Base-by-base conservation (phyloP, 192 early-diverging fungal species). In the Chytriomyces hyalinus region DNA sequence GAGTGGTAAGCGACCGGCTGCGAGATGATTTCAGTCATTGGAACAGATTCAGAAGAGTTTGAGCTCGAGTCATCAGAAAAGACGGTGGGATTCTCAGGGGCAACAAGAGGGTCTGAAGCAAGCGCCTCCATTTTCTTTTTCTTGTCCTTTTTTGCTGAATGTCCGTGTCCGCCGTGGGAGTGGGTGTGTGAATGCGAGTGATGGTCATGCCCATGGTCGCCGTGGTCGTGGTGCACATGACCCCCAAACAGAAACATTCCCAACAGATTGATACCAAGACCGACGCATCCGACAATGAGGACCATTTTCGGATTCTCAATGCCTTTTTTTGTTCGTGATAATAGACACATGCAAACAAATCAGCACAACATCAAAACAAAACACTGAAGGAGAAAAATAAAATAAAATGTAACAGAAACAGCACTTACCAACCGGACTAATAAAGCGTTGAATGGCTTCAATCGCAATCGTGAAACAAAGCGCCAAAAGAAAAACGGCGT, bases 381-480 rank as follows among this genome's bases (percentile, higher is more conserved):
- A 36, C 28, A 3, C 11, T 26, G 50, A 76, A 22, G 50, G 61
- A 46, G 26, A n/a, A n/a, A n/a, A n/a, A n/a, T n/a, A 26, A 26
- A 26, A 26, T 0, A 26, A 26, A 26, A 26, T 26, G 0, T 0
- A 26, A 26, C 0, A 26, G 24, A 26, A 26, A 0, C 24, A 26
- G 44, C 65, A 45, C 68, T 22, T 67, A 90, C 87, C 80, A 72
- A 91, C 83, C 11, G 91, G 89, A 4, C 82, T 78, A 65, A 93
- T 84, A 79, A 95, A 95, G 7, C 96, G 88, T 80, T 98, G 86
- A 28, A 96, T 89, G 6, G 93, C 92, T 49, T 96, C 92, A 43
- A 98, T 86, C 66, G 95, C 84, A 68, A 98, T 94, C 9, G 93
- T 94, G 78, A 96, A 91, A 78, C 95, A 98, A 9, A 98, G 89